Conservation (phyloP, 805 yeast genomes). For the Lachancea cidri region DNA sequence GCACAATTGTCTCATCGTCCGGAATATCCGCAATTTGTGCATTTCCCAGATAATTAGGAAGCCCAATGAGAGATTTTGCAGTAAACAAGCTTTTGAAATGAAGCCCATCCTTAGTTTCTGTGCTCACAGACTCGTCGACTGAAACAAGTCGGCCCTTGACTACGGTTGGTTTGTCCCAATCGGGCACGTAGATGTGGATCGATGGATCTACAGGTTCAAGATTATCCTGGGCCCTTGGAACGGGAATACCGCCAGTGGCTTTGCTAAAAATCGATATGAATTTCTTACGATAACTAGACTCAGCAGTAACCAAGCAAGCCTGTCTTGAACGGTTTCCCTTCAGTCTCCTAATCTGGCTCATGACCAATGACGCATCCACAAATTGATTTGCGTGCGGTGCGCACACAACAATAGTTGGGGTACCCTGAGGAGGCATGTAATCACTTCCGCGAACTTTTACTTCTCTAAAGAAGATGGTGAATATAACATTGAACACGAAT, state of each 20-base stretch:
- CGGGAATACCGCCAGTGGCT: conserved; percentile 77
- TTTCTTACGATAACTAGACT: conserved; percentile 54
- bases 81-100: conserved; percentile 57
- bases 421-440: conserved; percentile 27
- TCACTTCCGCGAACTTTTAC: conserved; percentile 61
- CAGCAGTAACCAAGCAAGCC: conserved; percentile 79
- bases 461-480: conserved; percentile 59
- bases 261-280: conserved; percentile 74
- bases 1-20: conserved; percentile 63
- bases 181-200: conserved; percentile 48
- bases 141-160: conserved; percentile 48
- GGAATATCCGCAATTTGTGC: conserved; percentile 61
- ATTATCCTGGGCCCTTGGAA: conserved; percentile 85
- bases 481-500: conserved; percentile 26
- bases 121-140: conserved; percentile 4
- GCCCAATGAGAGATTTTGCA: conserved; percentile 60
- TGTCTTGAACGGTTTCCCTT: conserved; percentile 50
- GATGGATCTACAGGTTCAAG: conserved; percentile 62
- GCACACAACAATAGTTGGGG: conserved; percentile 68
- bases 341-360: conserved; percentile 60
- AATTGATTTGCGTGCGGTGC: conserved; percentile 90
- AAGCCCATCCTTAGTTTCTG: conserved; percentile 40
- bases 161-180: conserved; percentile 41
- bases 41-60: conserved; percentile 75
- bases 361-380: conserved; percentile 71